A percentile compares a stretch with the other conserved stretches of the same genome.
These are phyloP conservation scores for Ogataea allantospora DNA, from an alignment of 805 yeast species.

Conservation along the genomic window DNA sequence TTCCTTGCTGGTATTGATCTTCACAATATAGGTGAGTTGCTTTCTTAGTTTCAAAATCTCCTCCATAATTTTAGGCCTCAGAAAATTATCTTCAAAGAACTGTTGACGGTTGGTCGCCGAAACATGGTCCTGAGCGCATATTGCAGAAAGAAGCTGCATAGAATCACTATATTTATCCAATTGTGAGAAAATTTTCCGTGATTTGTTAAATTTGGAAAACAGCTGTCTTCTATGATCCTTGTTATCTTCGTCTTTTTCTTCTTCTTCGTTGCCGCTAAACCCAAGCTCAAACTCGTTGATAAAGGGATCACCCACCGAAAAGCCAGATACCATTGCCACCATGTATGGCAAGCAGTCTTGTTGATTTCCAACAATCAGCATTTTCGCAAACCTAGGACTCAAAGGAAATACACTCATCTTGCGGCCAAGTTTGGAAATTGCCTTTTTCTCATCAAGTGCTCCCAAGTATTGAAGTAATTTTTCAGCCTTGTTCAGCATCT, in stretches of 20 bases:
- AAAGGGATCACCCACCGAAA: slow-evolving; percentile 93
- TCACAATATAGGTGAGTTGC: slow-evolving; percentile 76
- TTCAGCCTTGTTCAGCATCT: slow-evolving; percentile 61
- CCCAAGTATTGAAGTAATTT: slow-evolving; percentile 68
- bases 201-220: slow-evolving; percentile 53
- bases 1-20: slow-evolving; percentile 59
- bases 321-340: slow-evolving; percentile 87
- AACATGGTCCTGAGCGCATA: slow-evolving; percentile 84
- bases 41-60: slow-evolving; percentile 79
- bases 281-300: slow-evolving; percentile 74
- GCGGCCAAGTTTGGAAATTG: slow-evolving; percentile 74
- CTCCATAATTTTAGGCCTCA: slow-evolving; percentile 78
- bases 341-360: slow-evolving; percentile 80
- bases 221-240: slow-evolving; percentile 38
- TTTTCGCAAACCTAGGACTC: slow-evolving; percentile 90
- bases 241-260: slow-evolving; percentile 36
- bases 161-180: slow-evolving; percentile 78
- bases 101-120: slow-evolving; percentile 42
- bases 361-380: slow-evolving; percentile 85
- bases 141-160: slow-evolving; percentile 69
- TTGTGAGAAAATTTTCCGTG: slow-evolving; percentile 58
- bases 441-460: slow-evolving; percentile 59
- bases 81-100: slow-evolving; percentile 60
- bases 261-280: slow-evolving; percentile 42
- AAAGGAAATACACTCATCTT: slow-evolving; percentile 90